Conservation (phyloP, 495 filamentous ascomycete species). For the Neurospora tetraspora region DNA sequence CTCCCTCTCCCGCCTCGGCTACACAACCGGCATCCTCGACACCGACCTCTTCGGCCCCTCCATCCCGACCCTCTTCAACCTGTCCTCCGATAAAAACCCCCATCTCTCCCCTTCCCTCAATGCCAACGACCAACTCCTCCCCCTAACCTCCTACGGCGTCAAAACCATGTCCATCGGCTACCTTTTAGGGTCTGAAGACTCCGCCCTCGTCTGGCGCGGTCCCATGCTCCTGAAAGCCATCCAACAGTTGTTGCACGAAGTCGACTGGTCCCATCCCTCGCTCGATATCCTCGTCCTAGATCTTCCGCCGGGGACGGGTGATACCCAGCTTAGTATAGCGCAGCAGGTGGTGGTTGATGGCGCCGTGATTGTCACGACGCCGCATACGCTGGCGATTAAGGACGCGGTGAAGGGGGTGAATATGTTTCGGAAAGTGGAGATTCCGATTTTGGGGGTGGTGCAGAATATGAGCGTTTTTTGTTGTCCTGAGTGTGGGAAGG, state of each 20-base stretch:
- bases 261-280: slow-evolving; percentile 63
- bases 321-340: slow-evolving; percentile 85
- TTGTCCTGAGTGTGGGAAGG: slow-evolving; percentile 65
- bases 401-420: slow-evolving; percentile 84
- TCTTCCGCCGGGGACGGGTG: slow-evolving; percentile 87
- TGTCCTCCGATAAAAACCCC: slow-evolving; percentile 50
- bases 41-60: slow-evolving; percentile 95
- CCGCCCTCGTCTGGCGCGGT: slow-evolving; percentile 88
- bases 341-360: slow-evolving; percentile 84
- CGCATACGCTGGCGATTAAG: slow-evolving; percentile 79
- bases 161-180: slow-evolving; percentile 99
- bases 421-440: slow-evolving; percentile 80
- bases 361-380: slow-evolving; percentile 80
- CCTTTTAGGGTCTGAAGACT: slow-evolving; percentile 59
- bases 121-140: slow-evolving; percentile 66
- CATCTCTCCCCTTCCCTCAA: slow-evolving; percentile 54
- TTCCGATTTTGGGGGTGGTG: slow-evolving; percentile 75
- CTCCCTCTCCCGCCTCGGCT: slow-evolving; percentile 68
- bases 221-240: slow-evolving; percentile 97
- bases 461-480: slow-evolving; percentile 89
- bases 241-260: slow-evolving; percentile 87
- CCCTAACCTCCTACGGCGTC: slow-evolving; percentile 88
- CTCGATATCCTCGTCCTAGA: slow-evolving; percentile 82
- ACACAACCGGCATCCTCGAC: slow-evolving; percentile 79
- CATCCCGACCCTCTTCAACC: slow-evolving; percentile 79